Percentiles rank a stretch among this genome's conserved stretches.
Evolutionary conservation across 176 grass and related monocot genomes (phyloP).

Genomic region (Zizania latifolia): DNA sequence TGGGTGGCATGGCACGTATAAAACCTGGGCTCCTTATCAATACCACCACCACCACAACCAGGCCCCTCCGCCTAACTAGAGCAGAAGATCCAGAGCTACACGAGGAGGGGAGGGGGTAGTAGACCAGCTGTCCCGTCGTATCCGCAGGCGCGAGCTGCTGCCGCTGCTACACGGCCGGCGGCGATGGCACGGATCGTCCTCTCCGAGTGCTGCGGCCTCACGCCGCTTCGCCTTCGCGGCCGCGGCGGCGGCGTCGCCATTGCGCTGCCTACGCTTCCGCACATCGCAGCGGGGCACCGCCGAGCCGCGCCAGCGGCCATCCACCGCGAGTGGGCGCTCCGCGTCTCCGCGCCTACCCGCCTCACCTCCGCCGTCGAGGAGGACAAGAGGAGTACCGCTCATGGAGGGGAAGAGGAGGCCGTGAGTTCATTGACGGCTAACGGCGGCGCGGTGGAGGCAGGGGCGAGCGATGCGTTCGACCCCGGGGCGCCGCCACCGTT

Average conservation of each 20-base stretch:
- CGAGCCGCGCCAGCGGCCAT: slow-evolving; percentile 13
- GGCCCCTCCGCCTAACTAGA: background rate
- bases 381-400: background rate
- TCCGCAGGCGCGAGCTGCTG: background rate
- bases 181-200: slow-evolving; percentile 63
- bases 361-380: slow-evolving; percentile 33
- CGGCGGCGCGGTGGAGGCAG: slow-evolving; percentile 11
- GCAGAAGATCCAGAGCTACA: slow-evolving; percentile 18
- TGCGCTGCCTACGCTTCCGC: slow-evolving; percentile 19
- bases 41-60: background rate
- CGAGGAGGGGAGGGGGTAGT: background rate
- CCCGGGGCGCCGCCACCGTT: slow-evolving; percentile 70
- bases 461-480: slow-evolving; percentile 31
- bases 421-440: background rate
- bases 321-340: slow-evolving; percentile 72
- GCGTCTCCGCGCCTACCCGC: slow-evolving; percentile 54
- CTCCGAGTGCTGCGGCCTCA: slow-evolving; percentile 57
- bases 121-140: background rate
- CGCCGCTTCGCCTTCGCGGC: slow-evolving; percentile 47
- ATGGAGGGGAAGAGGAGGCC: slow-evolving; percentile 20
- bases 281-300: slow-evolving; percentile 31
- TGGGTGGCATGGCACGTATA: slow-evolving; percentile 10
- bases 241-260: slow-evolving; percentile 35
- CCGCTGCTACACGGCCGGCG: background rate
- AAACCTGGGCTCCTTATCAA: background rate